Evolutionary conservation across 352 stramenopile species (phyloP).

Genomic region (Globisporangium iwayamae): DNA sequence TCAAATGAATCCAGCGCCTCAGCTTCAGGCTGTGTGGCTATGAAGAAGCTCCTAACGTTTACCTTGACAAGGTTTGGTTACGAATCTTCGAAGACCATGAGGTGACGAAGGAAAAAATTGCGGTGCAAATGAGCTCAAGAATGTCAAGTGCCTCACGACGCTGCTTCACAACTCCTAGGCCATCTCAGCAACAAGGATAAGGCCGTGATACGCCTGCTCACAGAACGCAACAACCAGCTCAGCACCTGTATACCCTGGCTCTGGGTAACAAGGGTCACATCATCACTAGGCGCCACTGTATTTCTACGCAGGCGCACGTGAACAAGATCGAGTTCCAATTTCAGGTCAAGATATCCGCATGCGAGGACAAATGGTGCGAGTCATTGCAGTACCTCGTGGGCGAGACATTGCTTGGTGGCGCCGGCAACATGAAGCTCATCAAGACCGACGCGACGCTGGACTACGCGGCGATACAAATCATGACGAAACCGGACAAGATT

Average conservation of each 20-base stretch:
- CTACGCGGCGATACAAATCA: conserved; percentile 57
- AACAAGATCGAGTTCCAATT: conserved; percentile 61
- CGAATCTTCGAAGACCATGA: neutral
- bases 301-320: conserved; percentile 30
- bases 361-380: conserved; percentile 30
- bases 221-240: too few relatives aligned
- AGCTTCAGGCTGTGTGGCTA: neutral
- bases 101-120: neutral
- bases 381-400: neutral
- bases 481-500: conserved; percentile 25
- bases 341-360: conserved; percentile 28
- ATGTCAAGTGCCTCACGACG: neutral
- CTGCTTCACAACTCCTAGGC: too few relatives aligned
- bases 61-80: neutral
- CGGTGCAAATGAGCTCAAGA: neutral
- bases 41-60: neutral
- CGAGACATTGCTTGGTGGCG: conserved; percentile 21
- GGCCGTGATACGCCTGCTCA: neutral
- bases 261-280: conserved; percentile 26
- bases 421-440: conserved; percentile 36
- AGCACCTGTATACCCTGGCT: conserved; percentile 16
- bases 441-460: conserved; percentile 29
- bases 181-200: too few relatives aligned
- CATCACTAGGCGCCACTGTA: conserved; percentile 37
- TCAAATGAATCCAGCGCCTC: neutral